Percentiles rank a stretch among this genome's conserved stretches.
These are phyloP conservation scores for Scytalidium lignicola DNA, from an alignment of 2,329 filamentous ascomycete species.

Conservation along the genomic window DNA sequence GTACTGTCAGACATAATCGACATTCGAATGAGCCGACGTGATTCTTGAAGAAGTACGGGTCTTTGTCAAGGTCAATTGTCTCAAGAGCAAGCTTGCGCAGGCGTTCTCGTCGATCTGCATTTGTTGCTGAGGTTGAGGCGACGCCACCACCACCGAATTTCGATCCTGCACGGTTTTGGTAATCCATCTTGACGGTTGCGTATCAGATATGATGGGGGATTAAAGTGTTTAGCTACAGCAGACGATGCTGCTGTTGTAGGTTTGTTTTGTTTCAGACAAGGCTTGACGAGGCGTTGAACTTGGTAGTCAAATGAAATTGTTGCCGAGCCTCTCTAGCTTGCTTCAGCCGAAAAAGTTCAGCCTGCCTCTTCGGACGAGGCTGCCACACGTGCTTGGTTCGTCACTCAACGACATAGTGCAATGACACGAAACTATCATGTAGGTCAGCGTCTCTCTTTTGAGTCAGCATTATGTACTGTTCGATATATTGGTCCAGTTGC, in stretches of 20 bases:
- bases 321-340: background rate
- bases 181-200: slow-evolving; percentile 49
- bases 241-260: background rate
- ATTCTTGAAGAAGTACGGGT: slow-evolving; percentile 99
- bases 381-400: slow-evolving; percentile 1
- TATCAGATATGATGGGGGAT: background rate
- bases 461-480: slow-evolving; percentile 73
- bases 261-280: background rate
- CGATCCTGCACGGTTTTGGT: slow-evolving; percentile 89
- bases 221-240: background rate
- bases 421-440: slow-evolving; percentile 34
- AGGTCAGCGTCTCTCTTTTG: slow-evolving; percentile 77
- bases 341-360: slow-evolving; percentile 12
- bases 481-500: slow-evolving; percentile 74
- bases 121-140: slow-evolving; percentile 86
- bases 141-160: slow-evolving; percentile 98
- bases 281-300: background rate
- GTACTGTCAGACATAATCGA: slow-evolving; percentile 90
- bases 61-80: slow-evolving; percentile 98
- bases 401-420: slow-evolving; percentile 7
- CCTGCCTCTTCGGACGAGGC: slow-evolving; percentile 16
- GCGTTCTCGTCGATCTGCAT: slow-evolving; percentile 94
- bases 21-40: slow-evolving; percentile 98
- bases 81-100: slow-evolving; percentile 97
- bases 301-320: background rate